Evolutionary conservation across 176 grass and related monocot species (phyloP).

Genomic region (Ampelocalamus luodianensis): DNA sequence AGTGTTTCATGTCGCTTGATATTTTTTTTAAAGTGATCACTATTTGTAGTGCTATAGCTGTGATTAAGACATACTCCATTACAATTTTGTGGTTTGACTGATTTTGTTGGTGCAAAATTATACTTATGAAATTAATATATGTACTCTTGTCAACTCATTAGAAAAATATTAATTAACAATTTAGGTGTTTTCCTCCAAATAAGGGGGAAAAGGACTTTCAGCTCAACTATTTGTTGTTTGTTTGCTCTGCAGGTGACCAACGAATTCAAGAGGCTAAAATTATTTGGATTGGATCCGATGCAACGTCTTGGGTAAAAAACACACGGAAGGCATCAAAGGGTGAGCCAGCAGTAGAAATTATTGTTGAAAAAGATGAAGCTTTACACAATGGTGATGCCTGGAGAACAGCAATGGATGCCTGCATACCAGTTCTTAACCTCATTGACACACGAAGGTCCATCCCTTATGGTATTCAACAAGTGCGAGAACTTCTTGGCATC

Average conservation of each 20-base stretch:
- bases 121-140: not conserved
- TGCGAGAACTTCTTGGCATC: constrained; percentile 85
- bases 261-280: constrained; percentile 79
- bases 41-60: not conserved
- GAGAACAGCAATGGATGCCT: constrained; percentile 85
- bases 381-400: constrained; percentile 74
- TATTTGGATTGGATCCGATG: constrained; percentile 78
- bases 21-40: not conserved
- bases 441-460: constrained; percentile 79
- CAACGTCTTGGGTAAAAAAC: constrained; percentile 74
- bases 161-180: constrained; percentile 5
- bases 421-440: constrained; percentile 83
- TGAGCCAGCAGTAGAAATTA: constrained; percentile 77
- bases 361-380: constrained; percentile 71
- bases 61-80: not conserved
- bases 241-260: constrained; percentile 71
- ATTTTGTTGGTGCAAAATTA: constrained; percentile 10
- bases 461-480: constrained; percentile 86
- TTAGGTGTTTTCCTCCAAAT: not conserved
- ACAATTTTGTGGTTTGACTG: not conserved
- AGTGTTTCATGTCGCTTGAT: not conserved
- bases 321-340: constrained; percentile 56
- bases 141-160: not conserved
- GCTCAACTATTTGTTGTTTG: constrained; percentile 27
- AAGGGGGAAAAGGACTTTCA: not conserved